These are phyloP conservation scores for Spiraea crenata DNA, from an alignment of 331 rosid species.

Conservation along the genomic window DNA sequence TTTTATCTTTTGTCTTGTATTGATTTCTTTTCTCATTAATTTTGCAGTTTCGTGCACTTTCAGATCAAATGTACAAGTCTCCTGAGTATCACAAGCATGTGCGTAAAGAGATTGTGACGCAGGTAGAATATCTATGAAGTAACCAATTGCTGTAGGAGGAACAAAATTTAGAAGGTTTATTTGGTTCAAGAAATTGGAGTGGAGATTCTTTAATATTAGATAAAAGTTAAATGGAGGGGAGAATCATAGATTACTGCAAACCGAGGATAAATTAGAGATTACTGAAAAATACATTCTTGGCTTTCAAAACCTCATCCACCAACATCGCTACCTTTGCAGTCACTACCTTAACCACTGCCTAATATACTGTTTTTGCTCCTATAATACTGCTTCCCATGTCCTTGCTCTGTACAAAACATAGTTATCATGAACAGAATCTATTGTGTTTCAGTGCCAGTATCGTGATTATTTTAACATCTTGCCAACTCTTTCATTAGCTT, in stretches of 20 bases:
- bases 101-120: slow-evolving; percentile 71
- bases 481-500: not conserved
- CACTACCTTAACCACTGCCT: not conserved
- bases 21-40: slow-evolving; percentile 22
- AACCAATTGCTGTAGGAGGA: slow-evolving; percentile 7
- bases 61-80: slow-evolving; percentile 75
- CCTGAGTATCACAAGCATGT: slow-evolving; percentile 82
- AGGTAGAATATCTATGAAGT: slow-evolving; percentile 37
- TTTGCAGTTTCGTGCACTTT: slow-evolving; percentile 79
- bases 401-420: not conserved
- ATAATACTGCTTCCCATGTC: not conserved
- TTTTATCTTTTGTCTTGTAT: slow-evolving; percentile 6
- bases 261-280: not conserved
- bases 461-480: not conserved
- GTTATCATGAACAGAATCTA: not conserved
- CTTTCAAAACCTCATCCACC: not conserved
- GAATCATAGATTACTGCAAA: no score
- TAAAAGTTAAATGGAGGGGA: not conserved
- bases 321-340: not conserved
- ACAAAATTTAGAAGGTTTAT: not conserved
- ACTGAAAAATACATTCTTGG: not conserved
- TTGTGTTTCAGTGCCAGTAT: not conserved
- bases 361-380: not conserved
- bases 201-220: not conserved
- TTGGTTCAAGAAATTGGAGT: not conserved